Evolutionary conservation across 2,329 filamentous ascomycete species (phyloP).

Genomic region (Pseudocercospora eumusae): DNA sequence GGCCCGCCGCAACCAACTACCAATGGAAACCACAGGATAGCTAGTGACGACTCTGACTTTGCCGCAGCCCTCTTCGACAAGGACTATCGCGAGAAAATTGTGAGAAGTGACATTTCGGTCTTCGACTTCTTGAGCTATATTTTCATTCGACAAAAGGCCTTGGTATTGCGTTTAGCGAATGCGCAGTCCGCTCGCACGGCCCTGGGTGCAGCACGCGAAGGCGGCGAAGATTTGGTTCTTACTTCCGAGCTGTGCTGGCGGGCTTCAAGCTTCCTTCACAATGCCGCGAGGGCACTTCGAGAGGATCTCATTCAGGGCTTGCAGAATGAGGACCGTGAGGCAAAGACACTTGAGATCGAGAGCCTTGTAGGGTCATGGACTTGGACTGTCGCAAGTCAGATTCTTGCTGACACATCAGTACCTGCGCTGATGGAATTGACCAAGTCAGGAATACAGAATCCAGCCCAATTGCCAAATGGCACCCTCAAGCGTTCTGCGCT

Average conservation of each 20-base stretch:
- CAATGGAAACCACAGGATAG: slow-evolving; percentile 25
- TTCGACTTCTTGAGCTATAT: slow-evolving; percentile 96
- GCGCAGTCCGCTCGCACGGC: slow-evolving; percentile 47
- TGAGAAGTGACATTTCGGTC: slow-evolving; percentile 91
- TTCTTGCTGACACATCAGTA: slow-evolving; percentile 66
- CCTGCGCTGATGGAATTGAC: slow-evolving; percentile 32
- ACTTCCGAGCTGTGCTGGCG: slow-evolving; percentile 85
- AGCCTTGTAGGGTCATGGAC: slow-evolving; percentile 77
- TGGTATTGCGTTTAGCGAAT: slow-evolving; percentile 82
- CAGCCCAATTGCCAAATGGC: slow-evolving; percentile 25
- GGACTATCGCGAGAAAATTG: slow-evolving; percentile 84
- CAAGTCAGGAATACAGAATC: slow-evolving; percentile 12
- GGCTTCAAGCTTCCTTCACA: slow-evolving; percentile 79
- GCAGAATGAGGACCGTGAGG: neutral
- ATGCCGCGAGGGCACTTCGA: slow-evolving; percentile 75
- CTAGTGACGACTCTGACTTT: slow-evolving; percentile 22
- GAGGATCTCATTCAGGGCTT: slow-evolving; percentile 62
- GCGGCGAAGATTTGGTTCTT: slow-evolving; percentile 69
- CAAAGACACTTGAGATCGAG: slow-evolving; percentile 57
- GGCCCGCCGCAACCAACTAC: slow-evolving; percentile 17
- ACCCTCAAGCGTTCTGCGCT: slow-evolving; percentile 29
- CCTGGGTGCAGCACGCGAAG: slow-evolving; percentile 41
- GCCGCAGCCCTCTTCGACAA: slow-evolving; percentile 54
- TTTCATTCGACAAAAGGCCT: slow-evolving; percentile 81
- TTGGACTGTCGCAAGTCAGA: slow-evolving; percentile 73